Conservation (phyloP, 306 rosid species). For the Bauhinia variegata region DNA sequence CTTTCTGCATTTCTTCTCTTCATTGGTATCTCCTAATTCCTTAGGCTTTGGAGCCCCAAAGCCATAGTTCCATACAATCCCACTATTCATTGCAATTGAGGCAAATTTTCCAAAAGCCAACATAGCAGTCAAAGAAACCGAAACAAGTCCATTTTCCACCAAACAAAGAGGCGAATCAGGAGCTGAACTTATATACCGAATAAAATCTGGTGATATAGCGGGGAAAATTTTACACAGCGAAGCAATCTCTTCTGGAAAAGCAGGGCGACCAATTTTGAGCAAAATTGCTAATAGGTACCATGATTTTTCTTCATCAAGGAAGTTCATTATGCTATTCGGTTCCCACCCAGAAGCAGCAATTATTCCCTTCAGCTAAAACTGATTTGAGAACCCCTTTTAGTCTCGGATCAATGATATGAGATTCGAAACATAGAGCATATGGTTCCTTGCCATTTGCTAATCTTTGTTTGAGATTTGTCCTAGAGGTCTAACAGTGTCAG, state of each 20-base stretch:
- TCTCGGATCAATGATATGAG: too few species aligned
- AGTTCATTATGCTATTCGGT: not conserved
- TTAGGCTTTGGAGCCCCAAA: not conserved
- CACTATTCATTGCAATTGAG: not conserved
- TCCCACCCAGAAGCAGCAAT: not conserved
- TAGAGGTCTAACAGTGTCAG: too few species aligned
- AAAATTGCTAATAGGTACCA: slow-evolving; percentile 35
- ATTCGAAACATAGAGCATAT: too few species aligned
- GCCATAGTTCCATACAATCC: not conserved
- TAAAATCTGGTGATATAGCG: slow-evolving; percentile 33
- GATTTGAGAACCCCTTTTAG: too few species aligned
- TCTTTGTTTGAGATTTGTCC: too few species aligned
- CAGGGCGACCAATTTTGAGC: slow-evolving; percentile 41
- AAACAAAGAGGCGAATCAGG: slow-evolving; percentile 49
- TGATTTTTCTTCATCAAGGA: slow-evolving; percentile 16
- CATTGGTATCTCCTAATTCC: not conserved
- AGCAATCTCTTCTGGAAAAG: slow-evolving; percentile 43
- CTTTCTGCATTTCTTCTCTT: slow-evolving; percentile 33
- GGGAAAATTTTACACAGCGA: slow-evolving; percentile 47
- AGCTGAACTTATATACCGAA: slow-evolving; percentile 41
- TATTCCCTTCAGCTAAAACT: too few species aligned
- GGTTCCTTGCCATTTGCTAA: too few species aligned
- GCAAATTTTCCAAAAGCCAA: slow-evolving; percentile 28
- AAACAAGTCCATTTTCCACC: slow-evolving; percentile 35
- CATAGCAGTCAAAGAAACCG: slow-evolving; percentile 34